Conservation (phyloP, 352 stramenopile genomes). For the Phytopythium montanum region DNA sequence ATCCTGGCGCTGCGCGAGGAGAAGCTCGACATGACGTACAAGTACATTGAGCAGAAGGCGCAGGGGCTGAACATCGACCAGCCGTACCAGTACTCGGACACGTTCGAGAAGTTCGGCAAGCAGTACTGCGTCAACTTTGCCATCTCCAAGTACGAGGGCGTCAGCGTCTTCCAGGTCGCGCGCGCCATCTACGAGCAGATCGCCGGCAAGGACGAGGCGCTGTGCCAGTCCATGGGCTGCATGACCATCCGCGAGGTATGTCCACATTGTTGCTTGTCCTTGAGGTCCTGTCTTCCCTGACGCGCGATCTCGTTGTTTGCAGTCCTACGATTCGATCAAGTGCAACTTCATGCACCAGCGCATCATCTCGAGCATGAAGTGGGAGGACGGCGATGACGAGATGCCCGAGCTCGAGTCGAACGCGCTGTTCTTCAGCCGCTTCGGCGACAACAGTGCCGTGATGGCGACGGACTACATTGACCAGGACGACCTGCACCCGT, state of each 20-base stretch:
- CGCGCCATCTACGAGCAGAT: conserved; percentile 74
- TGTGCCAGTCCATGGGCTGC: conserved; percentile 52
- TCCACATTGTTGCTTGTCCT: not conserved
- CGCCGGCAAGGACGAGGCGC: conserved; percentile 51
- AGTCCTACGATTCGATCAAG: conserved; percentile 71
- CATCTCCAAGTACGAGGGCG: conserved; percentile 69
- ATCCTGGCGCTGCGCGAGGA: conserved; percentile 64
- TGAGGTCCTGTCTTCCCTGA: not conserved
- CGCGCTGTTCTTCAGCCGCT: conserved; percentile 59
- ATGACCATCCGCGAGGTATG: conserved; percentile 54
- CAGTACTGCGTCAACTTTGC: conserved; percentile 75
- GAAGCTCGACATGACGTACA: conserved; percentile 76
- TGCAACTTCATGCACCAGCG: conserved; percentile 82
- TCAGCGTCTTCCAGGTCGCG: conserved; percentile 56
- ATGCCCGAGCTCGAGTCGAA: conserved; percentile 76
- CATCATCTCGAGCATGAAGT: conserved; percentile 73
- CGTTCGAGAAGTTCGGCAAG: conserved; percentile 82
- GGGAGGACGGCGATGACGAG: conserved; percentile 38
- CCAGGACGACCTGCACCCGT: conserved; percentile 73
- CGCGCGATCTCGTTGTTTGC: not conserved
- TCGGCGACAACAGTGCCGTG: conserved; percentile 58
- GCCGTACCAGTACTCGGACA: conserved; percentile 71
- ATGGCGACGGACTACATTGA: conserved; percentile 78
- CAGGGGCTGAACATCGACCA: conserved; percentile 47
- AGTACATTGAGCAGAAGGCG: conserved; percentile 75